phyloP scores from a whole-genome alignment of 106 monocot species.

The Acanthochlamys bracteata region DNA sequence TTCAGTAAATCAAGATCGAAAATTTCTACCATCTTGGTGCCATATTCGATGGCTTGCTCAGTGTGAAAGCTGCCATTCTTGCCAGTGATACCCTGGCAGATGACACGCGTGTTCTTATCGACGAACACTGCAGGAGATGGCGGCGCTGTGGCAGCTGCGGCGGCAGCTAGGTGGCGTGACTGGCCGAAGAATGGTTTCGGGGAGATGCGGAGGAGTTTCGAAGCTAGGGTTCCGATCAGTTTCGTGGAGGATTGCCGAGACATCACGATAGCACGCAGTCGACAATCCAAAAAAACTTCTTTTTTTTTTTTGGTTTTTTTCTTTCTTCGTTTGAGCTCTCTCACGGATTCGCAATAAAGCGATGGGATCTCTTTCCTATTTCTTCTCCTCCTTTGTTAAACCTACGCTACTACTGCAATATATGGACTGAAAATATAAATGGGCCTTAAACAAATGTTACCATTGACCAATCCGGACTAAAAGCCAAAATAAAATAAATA shows the following conservation, averaged over 20 bases:
- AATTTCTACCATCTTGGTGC: constrained; percentile 82
- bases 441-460: too few species aligned
- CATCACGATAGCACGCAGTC: constrained; percentile 12
- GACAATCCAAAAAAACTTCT: too few species aligned
- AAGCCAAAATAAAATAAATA: too few species aligned
- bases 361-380: too few species aligned
- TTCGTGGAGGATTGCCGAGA: constrained; percentile 51
- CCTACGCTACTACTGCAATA: too few species aligned
- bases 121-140: constrained; percentile 89
- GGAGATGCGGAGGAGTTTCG: constrained; percentile 4
- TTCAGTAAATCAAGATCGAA: too few species aligned
- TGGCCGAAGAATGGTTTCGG: constrained; percentile 1
- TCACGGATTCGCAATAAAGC: too few species aligned
- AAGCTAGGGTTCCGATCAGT: constrained; percentile 33
- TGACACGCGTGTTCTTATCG: constrained; percentile 94
- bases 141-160: constrained; percentile 15
- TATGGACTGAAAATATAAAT: too few species aligned
- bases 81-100: constrained; percentile 98
- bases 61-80: constrained; percentile 99
- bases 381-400: too few species aligned
- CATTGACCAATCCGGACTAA: too few species aligned
- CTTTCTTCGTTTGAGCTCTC: too few species aligned
- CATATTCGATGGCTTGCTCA: constrained; percentile 98
- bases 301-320: too few species aligned
- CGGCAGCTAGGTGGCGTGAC: constrained; percentile 49